Conservation (phyloP, 345 rosid genomes). For the Lenwebbia sp. region DNA sequence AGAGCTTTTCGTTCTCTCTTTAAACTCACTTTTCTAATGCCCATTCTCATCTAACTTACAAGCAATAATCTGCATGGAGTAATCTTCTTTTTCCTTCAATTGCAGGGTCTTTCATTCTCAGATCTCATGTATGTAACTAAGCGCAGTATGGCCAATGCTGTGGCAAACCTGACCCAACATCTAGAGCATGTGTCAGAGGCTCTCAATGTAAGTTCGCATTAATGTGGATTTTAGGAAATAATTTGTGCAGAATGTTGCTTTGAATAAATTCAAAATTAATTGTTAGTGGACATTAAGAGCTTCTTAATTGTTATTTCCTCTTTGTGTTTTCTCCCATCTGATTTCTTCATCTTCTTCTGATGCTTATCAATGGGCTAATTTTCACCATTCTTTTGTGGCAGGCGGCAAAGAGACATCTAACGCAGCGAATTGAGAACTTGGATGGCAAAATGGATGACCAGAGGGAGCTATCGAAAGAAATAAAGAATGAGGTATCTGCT, state of each 20-base stretch:
- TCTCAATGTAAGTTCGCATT: conserved; percentile 44
- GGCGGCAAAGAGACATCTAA: conserved; percentile 80
- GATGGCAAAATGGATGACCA: conserved; percentile 76
- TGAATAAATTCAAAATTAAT: neutral
- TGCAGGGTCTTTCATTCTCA: conserved; percentile 73
- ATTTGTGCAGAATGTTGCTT: neutral
- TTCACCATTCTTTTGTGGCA: conserved; percentile 13
- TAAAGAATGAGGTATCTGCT: conserved; percentile 48
- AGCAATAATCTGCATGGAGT: neutral
- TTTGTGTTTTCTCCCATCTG: neutral
- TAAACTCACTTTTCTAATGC: neutral
- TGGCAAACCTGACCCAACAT: conserved; percentile 72
- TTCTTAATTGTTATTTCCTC: neutral
- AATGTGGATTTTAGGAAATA: neutral
- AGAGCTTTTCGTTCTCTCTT: neutral
- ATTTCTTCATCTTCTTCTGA: neutral
- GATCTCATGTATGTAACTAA: conserved; percentile 94
- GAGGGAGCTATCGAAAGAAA: conserved; percentile 58
- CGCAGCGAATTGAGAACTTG: conserved; percentile 63
- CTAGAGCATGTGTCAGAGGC: conserved; percentile 74
- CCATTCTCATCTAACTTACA: neutral
- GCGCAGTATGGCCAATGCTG: conserved; percentile 64
- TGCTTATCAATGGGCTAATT: neutral
- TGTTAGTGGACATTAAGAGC: neutral
- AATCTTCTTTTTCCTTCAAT: neutral